These are phyloP conservation scores for Saturnispora zaruensis DNA, from an alignment of 805 yeast genomes.

Conservation along the genomic window DNA sequence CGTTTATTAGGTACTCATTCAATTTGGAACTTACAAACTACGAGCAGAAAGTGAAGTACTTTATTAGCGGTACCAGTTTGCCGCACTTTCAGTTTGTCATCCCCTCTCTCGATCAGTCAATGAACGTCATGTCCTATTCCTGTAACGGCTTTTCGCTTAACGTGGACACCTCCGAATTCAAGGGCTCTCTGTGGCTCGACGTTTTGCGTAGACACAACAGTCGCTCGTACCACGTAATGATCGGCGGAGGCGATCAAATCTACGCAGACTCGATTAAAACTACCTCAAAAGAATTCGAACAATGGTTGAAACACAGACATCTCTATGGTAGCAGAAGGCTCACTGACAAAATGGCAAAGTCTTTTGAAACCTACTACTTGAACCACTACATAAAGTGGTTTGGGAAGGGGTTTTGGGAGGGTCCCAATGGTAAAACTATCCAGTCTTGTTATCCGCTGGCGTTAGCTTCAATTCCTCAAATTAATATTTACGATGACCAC, in stretches of 20 bases:
- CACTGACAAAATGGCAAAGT: constrained; percentile 39
- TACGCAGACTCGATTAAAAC: constrained; percentile 76
- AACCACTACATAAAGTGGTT: constrained; percentile 79
- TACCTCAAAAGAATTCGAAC: constrained; percentile 41
- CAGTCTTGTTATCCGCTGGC: constrained; percentile 68
- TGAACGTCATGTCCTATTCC: constrained; percentile 77
- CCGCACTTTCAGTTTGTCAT: constrained; percentile 53
- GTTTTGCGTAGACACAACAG: constrained; percentile 58
- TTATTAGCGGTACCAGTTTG: constrained; percentile 38
- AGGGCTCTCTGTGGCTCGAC: constrained; percentile 80
- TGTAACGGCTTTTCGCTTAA: constrained; percentile 85
- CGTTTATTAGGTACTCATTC: constrained; percentile 62
- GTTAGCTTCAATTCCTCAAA: constrained; percentile 71
- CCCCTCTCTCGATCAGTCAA: constrained; percentile 55
- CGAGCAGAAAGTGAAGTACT: constrained; percentile 60
- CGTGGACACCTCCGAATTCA: constrained; percentile 57
- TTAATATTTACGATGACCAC: constrained; percentile 89
- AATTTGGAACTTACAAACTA: constrained; percentile 36
- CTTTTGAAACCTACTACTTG: constrained; percentile 61
- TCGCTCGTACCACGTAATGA: constrained; percentile 73
- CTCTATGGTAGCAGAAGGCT: constrained; percentile 34
- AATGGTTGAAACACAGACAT: constrained; percentile 56
- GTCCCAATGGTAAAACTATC: constrained; percentile 53
- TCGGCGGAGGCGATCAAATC: constrained; percentile 97
- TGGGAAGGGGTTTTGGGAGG: constrained; percentile 82